Evolutionary conservation across 169 alveolate genomes (phyloP), one percentile per base, ranked within the genome.

Genomic region (Cryptosporidium ryanae): DNA sequence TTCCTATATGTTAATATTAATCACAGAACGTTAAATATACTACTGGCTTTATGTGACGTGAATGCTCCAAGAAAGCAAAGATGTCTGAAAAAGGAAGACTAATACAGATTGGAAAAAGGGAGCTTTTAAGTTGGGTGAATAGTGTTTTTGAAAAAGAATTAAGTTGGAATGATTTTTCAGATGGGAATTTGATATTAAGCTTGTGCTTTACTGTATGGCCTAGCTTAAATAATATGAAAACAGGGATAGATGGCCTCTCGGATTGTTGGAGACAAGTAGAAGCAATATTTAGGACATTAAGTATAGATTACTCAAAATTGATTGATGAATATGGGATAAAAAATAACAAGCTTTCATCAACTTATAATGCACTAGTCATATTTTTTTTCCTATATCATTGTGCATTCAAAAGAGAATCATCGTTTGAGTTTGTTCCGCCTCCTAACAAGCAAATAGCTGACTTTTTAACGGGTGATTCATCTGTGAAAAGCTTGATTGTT

Each of bases 201-300:
- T 34, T 76, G 23, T 76, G 87, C 43, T 76, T 76, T 59, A 59
- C 59, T 25, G 87, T 76, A 23, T 76, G 87, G 87, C 87, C 87
- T 0, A 76, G 32, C 21, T 43, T 76, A 55, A 55, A 7, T 1
- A 76, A 76, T 23, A 76, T 52, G 46, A 76, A 46, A 29, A 48
- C 64, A 13, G 76, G 63, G 44, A 59, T 76, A 15, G 71, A 38
- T 25, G 18, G 61, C 21, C 46, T 76, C 5, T 23, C 68, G 17
- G 87, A 76, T 15, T 25, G 64, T 23, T 76, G 87, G 87, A 61
- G 64, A 21, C 57, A 76, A 32, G 44, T 76, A 27, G 71, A 76
- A 48, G 68, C 87, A 13, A 76, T 76, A 23, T 76, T 76, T 44
- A 32, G 71, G 31, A 76, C 87, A 23, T 55, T 76, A 31, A 76